phyloP scores from a whole-genome alignment of 345 rosid species.

The Murraya koenigii region DNA sequence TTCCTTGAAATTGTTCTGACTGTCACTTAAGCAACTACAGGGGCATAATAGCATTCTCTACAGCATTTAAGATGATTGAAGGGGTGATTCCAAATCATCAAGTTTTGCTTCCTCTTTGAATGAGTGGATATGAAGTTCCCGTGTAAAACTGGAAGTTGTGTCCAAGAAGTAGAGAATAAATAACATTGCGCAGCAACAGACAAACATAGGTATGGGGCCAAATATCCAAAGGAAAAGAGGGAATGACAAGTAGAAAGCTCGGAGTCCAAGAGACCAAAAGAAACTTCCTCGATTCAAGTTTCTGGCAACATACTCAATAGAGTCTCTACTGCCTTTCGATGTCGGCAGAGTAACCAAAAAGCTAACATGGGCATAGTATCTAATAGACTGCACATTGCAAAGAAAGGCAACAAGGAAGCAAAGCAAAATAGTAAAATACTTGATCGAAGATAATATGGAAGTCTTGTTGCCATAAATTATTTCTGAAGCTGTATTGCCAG shows the following conservation, averaged over 20 bases:
- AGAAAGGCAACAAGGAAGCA: conserved; percentile 92
- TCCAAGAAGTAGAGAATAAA: conserved; percentile 78
- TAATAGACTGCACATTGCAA: conserved; percentile 84
- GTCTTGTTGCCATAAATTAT: conserved; percentile 66
- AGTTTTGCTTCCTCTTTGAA: conserved; percentile 34
- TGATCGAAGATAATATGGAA: conserved; percentile 54
- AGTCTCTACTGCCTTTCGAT: conserved; percentile 46
- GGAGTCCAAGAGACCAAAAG: conserved; percentile 89
- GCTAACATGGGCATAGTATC: conserved; percentile 89
- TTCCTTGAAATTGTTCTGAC: background rate
- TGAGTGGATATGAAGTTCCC: conserved; percentile 57
- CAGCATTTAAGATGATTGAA: conserved; percentile 28
- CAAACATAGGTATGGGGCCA: conserved; percentile 90
- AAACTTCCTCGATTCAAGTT: conserved; percentile 88
- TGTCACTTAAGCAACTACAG: background rate
- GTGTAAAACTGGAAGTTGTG: conserved; percentile 64
- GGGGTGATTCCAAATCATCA: conserved; percentile 39
- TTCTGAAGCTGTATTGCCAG: conserved; percentile 32
- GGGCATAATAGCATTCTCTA: background rate
- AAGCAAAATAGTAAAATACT: conserved; percentile 75
- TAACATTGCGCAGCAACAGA: conserved; percentile 62
- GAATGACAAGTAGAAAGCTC: conserved; percentile 84
- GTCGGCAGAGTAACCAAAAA: conserved; percentile 72
- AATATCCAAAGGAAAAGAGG: conserved; percentile 90
- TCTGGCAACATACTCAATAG: conserved; percentile 65